A percentile compares a stretch with the other conserved stretches of the same genome.
Conservation (phyloP, 176 grass and related monocot genomes). For the Thalia dealbata region DNA sequence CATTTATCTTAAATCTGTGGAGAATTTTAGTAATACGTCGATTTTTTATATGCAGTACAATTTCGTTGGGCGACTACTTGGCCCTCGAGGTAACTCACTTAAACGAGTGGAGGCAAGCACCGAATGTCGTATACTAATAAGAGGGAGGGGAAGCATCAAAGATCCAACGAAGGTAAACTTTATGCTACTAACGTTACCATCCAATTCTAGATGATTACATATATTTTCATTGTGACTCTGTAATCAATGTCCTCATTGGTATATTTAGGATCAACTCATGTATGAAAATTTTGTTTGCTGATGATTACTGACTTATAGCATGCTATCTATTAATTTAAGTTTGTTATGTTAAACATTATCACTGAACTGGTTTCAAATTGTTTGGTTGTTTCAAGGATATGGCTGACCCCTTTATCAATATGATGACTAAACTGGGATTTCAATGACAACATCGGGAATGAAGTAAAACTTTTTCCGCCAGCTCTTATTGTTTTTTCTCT, state of each 20-base stretch:
- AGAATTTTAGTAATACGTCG: background rate
- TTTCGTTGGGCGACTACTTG: conserved; percentile 89
- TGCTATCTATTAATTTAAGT: background rate
- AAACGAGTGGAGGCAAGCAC: conserved; percentile 93
- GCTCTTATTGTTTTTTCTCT: background rate
- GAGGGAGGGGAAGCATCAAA: conserved; percentile 96
- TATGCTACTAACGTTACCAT: background rate
- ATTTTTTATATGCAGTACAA: conserved; percentile 49
- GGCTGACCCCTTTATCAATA: background rate
- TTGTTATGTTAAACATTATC: background rate
- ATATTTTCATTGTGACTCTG: background rate
- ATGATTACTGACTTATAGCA: background rate
- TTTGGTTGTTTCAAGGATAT: background rate
- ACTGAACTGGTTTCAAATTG: background rate
- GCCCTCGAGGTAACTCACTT: conserved; percentile 93
- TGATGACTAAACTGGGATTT: background rate
- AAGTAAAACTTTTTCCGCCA: background rate
- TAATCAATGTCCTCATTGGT: background rate
- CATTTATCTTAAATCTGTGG: conserved; percentile 3
- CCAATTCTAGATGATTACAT: background rate
- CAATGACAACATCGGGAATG: background rate
- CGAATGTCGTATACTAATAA: conserved; percentile 86
- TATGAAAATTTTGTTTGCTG: background rate
- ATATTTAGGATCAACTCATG: background rate
- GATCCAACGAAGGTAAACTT: conserved; percentile 68